Base-by-base conservation (phyloP, 495 filamentous ascomycete genomes). In the Aspergillus affinis region DNA sequence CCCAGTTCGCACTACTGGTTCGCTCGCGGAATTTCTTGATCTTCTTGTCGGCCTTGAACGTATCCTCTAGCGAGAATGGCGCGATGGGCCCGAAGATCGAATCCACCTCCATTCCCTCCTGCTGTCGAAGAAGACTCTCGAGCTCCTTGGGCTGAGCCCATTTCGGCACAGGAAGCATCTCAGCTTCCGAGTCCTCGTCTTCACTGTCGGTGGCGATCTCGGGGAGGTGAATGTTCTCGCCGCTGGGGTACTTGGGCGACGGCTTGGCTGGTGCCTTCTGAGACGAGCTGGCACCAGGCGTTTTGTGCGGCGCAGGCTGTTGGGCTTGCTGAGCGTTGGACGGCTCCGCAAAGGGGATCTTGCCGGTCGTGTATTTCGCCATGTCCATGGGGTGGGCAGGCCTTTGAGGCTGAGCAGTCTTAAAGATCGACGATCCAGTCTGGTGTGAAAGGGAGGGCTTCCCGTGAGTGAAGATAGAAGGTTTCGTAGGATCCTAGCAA, bases 1-100 rank as follows among this genome's bases (percentile, higher is more conserved):
- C 73, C 94, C 94, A 99, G 72, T 96, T 94, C 8, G 94, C 95
- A 70, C 91, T 96, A 62, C 90, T 94, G 32, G 92, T 97, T 21
- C 94, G 79, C 27, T 88, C 86, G 23, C 95, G 82, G 78, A 96
- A 98, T 70, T 89, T 88, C 74, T 90, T 88, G 72, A 88, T 84
- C 61, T 89, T 81, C 69, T 90, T 90, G 69, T 87, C 90, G 60
- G 85, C 82, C 68, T 84, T 88, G 77, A 99, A 99, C 48, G 97
- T 91, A 65, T 97, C 92, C 68, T 99, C 94, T 83, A 99, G 90
- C 61, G 90, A 87, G 67, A 97, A 82, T 36, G 89, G 89, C 13
- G 82, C 87, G 50, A 94, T 89, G 2, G 90, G 88, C 1, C 94
- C 94, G 68, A 99, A 99, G 36, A 99, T 87, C 18, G 86, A 81